Evolutionary conservation across 2,329 filamentous ascomycete species (phyloP).

Genomic region (Monosporascus sp.): DNA sequence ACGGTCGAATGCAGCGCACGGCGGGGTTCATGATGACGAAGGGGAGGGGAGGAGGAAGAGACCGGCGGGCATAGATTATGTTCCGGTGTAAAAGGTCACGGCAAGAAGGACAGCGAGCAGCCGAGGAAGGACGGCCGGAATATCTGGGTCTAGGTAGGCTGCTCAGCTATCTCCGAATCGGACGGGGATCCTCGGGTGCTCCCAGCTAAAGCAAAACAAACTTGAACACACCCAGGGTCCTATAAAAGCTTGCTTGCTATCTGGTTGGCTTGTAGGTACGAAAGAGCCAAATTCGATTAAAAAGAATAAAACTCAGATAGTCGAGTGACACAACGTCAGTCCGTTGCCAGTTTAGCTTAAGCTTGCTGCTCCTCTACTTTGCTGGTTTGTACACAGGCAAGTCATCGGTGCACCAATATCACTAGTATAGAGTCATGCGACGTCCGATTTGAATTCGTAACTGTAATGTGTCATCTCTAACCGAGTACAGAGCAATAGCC

Average conservation of each 20-base stretch:
- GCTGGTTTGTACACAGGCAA: too few relatives aligned
- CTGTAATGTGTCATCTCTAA: too few relatives aligned
- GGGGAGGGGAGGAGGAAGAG: neutral
- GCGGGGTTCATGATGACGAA: constrained; percentile 23
- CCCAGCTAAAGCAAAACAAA: neutral
- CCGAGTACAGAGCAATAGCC: too few relatives aligned
- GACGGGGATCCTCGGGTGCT: neutral
- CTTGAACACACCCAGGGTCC: neutral
- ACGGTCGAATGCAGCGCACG: constrained; percentile 23
- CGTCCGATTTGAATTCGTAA: too few relatives aligned
- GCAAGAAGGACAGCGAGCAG: neutral
- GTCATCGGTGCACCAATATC: too few relatives aligned
- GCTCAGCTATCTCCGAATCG: neutral
- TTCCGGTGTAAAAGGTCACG: neutral
- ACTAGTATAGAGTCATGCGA: too few relatives aligned
- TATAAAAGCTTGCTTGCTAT: neutral
- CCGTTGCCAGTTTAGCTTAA: too few relatives aligned
- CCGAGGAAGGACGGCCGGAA: neutral
- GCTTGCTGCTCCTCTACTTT: too few relatives aligned
- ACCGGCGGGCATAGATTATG: neutral
- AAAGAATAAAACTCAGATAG: neutral
- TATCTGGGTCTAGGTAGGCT: neutral
- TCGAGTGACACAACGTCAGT: neutral
- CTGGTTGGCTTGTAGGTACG: neutral
- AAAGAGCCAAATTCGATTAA: neutral